A percentile compares a stretch with the other conserved stretches of the same genome.
Evolutionary conservation across 2,329 filamentous ascomycete genomes (phyloP).

Genomic region (Pestalotiopsis sp.): DNA sequence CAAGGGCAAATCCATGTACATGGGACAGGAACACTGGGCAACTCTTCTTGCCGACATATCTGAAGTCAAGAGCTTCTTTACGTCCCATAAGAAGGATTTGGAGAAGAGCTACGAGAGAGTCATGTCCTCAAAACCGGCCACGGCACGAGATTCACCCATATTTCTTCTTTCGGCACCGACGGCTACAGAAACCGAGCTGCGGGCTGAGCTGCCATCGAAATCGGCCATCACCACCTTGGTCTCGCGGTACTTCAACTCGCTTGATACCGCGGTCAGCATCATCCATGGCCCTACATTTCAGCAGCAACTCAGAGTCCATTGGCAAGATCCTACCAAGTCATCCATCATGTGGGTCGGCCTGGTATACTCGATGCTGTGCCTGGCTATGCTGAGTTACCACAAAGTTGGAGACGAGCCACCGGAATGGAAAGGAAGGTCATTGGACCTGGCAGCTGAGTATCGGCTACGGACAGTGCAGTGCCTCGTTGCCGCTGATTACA

Average conservation of each 20-base stretch:
- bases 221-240: constrained; percentile 83
- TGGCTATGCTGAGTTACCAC: constrained; percentile 79
- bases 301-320: constrained; percentile 66
- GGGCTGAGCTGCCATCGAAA: constrained; percentile 78
- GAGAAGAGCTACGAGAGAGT: constrained; percentile 81
- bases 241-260: constrained; percentile 86
- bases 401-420: constrained; percentile 79
- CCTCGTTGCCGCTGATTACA: constrained; percentile 75
- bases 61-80: constrained; percentile 92
- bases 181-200: constrained; percentile 74
- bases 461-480: constrained; percentile 77
- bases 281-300: constrained; percentile 87
- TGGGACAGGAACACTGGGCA: constrained; percentile 85
- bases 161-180: constrained; percentile 78
- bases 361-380: constrained; percentile 74
- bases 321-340: constrained; percentile 73
- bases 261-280: constrained; percentile 71
- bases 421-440: constrained; percentile 70
- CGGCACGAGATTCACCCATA: constrained; percentile 67
- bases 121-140: constrained; percentile 65
- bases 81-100: constrained; percentile 83
- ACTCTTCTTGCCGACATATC: constrained; percentile 79
- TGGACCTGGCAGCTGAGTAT: constrained; percentile 66
- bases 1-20: constrained; percentile 77
- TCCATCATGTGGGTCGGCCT: constrained; percentile 78